Conservation (phyloP, 2,329 filamentous ascomycete genomes). For the Diaporthe sp. region DNA sequence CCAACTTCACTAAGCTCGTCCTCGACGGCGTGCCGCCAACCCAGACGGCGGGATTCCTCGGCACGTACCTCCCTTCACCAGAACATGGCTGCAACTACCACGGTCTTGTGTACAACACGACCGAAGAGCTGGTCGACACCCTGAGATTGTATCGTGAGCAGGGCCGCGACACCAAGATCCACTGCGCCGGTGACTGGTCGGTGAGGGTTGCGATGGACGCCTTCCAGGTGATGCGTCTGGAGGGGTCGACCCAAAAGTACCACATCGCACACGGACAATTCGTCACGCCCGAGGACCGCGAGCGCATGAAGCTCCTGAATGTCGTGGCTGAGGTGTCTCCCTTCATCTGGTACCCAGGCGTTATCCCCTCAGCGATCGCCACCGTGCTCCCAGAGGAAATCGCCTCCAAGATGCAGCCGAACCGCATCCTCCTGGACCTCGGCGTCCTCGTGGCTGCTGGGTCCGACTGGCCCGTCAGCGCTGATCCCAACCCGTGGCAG, state of each 20-base stretch:
- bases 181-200: neutral
- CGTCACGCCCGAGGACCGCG: neutral
- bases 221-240: neutral
- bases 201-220: neutral
- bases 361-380: neutral
- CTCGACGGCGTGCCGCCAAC: neutral
- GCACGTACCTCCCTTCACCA: neutral
- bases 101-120: neutral
- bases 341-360: neutral
- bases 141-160: neutral
- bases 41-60: neutral
- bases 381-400: neutral
- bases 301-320: neutral
- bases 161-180: neutral
- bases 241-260: neutral
- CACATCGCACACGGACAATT: constrained; percentile 1
- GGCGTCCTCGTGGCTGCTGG: neutral
- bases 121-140: neutral
- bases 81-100: neutral
- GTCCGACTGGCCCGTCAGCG: constrained; percentile 1
- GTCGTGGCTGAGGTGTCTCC: neutral
- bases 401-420: neutral
- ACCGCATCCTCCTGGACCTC: neutral
- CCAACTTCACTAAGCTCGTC: neutral
- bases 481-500: neutral